Evolutionary conservation across 768 basidiomycete species (phyloP).

Genomic region (Leccinum arenicola): DNA sequence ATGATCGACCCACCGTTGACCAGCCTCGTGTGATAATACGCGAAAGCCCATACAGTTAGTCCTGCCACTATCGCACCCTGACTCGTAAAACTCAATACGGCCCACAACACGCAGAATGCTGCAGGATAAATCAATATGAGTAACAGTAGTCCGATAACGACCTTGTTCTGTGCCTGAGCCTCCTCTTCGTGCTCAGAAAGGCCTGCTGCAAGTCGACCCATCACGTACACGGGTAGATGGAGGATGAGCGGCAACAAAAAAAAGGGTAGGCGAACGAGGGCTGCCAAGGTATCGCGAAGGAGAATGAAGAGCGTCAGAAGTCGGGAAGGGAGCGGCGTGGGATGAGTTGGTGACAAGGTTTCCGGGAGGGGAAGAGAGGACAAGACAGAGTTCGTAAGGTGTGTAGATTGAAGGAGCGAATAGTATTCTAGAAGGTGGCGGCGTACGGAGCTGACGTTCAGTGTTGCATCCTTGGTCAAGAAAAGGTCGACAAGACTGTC

Average conservation of each 20-base stretch:
- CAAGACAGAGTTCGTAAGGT: slow-evolving; percentile 83
- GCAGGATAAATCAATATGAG: slow-evolving; percentile 74
- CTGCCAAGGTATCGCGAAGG: slow-evolving; percentile 71
- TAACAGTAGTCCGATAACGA: slow-evolving; percentile 80
- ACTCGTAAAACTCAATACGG: slow-evolving; percentile 71
- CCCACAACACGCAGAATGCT: slow-evolving; percentile 86
- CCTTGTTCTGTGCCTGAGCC: slow-evolving; percentile 95
- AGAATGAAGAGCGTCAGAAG: slow-evolving; percentile 77
- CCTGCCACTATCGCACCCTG: slow-evolving; percentile 72
- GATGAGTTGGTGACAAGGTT: slow-evolving; percentile 73
- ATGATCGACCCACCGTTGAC: slow-evolving; percentile 68
- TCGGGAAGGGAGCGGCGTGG: slow-evolving; percentile 75
- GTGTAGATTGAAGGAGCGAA: slow-evolving; percentile 76
- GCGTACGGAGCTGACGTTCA: slow-evolving; percentile 60
- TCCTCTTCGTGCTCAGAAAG: slow-evolving; percentile 87
- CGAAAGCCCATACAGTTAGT: slow-evolving; percentile 69
- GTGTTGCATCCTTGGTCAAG: slow-evolving; percentile 59
- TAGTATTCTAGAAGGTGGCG: slow-evolving; percentile 82
- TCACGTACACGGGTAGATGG: slow-evolving; percentile 81
- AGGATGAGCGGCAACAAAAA: slow-evolving; percentile 84
- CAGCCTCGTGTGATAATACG: slow-evolving; percentile 79
- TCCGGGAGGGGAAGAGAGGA: slow-evolving; percentile 82
- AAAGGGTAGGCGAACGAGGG: slow-evolving; percentile 77
- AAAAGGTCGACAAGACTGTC: slow-evolving; percentile 87
- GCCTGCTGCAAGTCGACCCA: slow-evolving; percentile 71